Evolutionary conservation across 1,139 yeast species (phyloP).

Genomic region (Suhomyces panamericanus): DNA sequence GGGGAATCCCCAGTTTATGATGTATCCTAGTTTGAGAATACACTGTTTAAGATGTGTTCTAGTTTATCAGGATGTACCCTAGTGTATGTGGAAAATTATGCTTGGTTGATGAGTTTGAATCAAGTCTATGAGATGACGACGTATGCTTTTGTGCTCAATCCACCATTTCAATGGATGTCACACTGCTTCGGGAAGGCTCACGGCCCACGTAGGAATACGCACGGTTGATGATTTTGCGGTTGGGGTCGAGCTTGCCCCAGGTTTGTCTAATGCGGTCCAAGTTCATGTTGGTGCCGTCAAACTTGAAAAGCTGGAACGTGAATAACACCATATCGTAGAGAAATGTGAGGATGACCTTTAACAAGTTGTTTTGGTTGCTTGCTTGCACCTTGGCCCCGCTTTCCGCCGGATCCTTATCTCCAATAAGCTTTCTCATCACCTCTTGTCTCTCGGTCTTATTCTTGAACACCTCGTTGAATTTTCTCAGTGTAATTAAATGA

Average conservation of each 20-base stretch:
- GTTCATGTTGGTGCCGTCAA: slow-evolving; percentile 45
- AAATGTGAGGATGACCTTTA: slow-evolving; percentile 27
- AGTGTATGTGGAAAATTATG: too few relatives aligned
- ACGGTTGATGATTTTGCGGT: slow-evolving; percentile 37
- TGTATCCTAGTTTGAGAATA: too few relatives aligned
- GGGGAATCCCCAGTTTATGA: too few relatives aligned
- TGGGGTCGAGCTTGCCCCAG: slow-evolving; percentile 50
- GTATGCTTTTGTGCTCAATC: background rate
- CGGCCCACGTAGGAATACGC: slow-evolving; percentile 42
- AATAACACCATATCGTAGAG: slow-evolving; percentile 34
- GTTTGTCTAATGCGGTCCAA: slow-evolving; percentile 44
- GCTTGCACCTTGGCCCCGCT: background rate
- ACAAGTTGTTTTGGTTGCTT: slow-evolving; percentile 15
- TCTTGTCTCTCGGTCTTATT: slow-evolving; percentile 31
- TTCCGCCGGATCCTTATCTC: slow-evolving; percentile 17
- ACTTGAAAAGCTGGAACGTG: slow-evolving; percentile 35
- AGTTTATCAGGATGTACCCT: too few relatives aligned
- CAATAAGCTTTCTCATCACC: slow-evolving; percentile 30
- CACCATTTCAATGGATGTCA: slow-evolving; percentile 10
- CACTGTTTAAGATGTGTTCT: too few relatives aligned
- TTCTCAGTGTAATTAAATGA: slow-evolving; percentile 39
- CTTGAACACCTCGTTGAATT: slow-evolving; percentile 34
- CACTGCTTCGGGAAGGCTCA: slow-evolving; percentile 23
- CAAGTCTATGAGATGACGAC: too few relatives aligned
- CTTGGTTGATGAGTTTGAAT: too few relatives aligned